Conservation (phyloP, 345 rosid genomes). For the Orychophragmus violaceus region DNA sequence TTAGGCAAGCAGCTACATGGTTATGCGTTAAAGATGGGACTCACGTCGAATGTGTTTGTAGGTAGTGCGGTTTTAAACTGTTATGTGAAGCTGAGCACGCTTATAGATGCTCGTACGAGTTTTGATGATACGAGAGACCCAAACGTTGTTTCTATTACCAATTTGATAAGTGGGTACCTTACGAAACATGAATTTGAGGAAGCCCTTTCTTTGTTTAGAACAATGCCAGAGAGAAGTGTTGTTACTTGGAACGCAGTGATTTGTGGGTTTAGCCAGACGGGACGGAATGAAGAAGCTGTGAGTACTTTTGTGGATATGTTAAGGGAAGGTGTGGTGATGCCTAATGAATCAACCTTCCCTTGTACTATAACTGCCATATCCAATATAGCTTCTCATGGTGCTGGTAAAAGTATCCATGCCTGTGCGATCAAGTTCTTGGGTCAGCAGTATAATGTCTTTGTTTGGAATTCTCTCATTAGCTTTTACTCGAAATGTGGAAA, state of each 20-base stretch:
- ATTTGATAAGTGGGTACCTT: conserved; percentile 53
- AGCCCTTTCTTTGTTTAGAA: conserved; percentile 42
- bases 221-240: conserved; percentile 64
- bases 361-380: conserved; percentile 49
- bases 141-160: conserved; percentile 67
- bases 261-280: conserved; percentile 71
- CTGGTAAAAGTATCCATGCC: conserved; percentile 69
- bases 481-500: conserved; percentile 79
- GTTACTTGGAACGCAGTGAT: conserved; percentile 82
- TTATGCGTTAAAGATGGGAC: conserved; percentile 54
- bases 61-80: conserved; percentile 59
- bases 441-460: conserved; percentile 32
- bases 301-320: conserved; percentile 58
- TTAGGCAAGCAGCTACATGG: conserved; percentile 60
- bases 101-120: conserved; percentile 46
- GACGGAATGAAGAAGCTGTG: conserved; percentile 70
- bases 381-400: conserved; percentile 60
- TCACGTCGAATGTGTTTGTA: conserved; percentile 57
- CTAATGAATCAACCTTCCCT: conserved; percentile 56
- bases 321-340: conserved; percentile 49
- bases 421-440: conserved; percentile 54
- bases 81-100: conserved; percentile 50
- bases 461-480: conserved; percentile 61
- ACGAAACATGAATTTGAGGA: conserved; percentile 40
- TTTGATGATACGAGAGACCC: conserved; percentile 55